Conservation (phyloP, 2,329 filamentous ascomycete species). For the Sclerotinia nivalis region DNA sequence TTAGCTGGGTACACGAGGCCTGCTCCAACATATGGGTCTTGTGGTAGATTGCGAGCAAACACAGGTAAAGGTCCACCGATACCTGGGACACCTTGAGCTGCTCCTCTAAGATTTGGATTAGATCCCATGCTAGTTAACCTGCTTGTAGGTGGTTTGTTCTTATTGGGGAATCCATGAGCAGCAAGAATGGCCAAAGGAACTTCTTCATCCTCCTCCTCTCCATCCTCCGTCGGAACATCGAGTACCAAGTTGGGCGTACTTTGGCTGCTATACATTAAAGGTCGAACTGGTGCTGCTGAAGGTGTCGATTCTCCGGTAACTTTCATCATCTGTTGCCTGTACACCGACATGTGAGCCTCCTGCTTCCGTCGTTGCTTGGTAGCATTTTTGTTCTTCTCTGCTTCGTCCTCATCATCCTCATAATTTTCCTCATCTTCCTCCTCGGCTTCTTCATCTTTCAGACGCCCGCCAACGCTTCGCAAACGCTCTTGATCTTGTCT, state of each 20-base stretch:
- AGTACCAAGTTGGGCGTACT: constrained; percentile 61
- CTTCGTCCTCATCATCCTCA: constrained; percentile 76
- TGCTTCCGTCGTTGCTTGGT: constrained; percentile 81
- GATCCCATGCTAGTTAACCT: constrained; percentile 55
- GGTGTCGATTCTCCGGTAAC: constrained; percentile 73
- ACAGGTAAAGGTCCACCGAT: constrained; percentile 60
- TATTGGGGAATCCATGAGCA: constrained; percentile 84
- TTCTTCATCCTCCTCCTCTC: constrained; percentile 80
- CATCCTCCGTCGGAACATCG: constrained; percentile 47
- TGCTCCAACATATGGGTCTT: constrained; percentile 82
- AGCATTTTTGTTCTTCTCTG: constrained; percentile 70
- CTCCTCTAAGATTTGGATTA: constrained; percentile 68
- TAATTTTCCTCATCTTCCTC: constrained; percentile 63
- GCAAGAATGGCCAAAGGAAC: constrained; percentile 83
- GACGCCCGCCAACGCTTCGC: constrained; percentile 48
- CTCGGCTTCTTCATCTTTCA: constrained; percentile 58
- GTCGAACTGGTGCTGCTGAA: constrained; percentile 47
- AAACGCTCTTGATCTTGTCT: constrained; percentile 70
- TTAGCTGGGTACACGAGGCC: constrained; percentile 70
- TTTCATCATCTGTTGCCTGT: constrained; percentile 96
- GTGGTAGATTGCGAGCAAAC: constrained; percentile 79
- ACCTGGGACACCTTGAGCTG: constrained; percentile 58
- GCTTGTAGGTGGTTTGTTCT: constrained; percentile 70
- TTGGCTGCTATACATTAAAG: constrained; percentile 55
- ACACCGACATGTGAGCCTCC: constrained; percentile 85